A percentile compares a stretch with the other conserved stretches of the same genome.
Evolutionary conservation across 169 alveolate genomes (phyloP).

Genomic region (Cyclospora cayetanensis): DNA sequence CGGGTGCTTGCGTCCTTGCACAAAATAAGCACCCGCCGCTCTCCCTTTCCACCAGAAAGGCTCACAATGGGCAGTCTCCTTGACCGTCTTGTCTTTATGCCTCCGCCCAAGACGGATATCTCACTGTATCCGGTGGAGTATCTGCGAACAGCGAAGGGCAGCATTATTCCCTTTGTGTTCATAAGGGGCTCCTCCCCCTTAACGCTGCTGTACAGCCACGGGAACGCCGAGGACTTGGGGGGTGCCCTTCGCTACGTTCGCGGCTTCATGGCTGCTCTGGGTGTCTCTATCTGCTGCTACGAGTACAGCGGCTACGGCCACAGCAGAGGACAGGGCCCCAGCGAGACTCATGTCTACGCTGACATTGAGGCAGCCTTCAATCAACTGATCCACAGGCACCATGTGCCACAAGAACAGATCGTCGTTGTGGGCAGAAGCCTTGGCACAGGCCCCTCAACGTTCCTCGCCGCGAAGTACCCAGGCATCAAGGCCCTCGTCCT

Average conservation of each 20-base stretch:
- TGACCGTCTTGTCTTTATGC: neutral
- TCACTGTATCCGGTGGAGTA: neutral
- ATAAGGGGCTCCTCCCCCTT: neutral
- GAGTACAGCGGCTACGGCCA: slow-evolving; percentile 24
- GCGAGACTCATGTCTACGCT: neutral
- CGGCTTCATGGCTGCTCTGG: neutral
- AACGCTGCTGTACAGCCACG: slow-evolving; percentile 31
- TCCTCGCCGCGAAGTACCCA: neutral
- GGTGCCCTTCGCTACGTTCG: neutral
- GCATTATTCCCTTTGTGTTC: neutral
- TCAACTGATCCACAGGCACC: neutral
- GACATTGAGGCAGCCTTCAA: slow-evolving; percentile 21
- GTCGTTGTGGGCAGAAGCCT: neutral
- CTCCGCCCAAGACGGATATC: neutral
- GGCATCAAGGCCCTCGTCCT: neutral
- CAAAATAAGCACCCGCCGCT: too few relatives aligned
- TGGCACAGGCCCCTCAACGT: slow-evolving; percentile 3
- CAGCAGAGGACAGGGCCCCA: neutral
- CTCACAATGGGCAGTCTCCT: neutral
- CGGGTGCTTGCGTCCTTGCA: too few relatives aligned
- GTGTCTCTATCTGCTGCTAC: slow-evolving; percentile 16
- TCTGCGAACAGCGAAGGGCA: neutral
- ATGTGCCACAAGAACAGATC: neutral
- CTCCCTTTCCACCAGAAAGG: too few relatives aligned
- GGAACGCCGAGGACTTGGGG: slow-evolving; percentile 35